Conservation (phyloP, 202 grass and related monocot genomes). For the Dendrocalamus latiflorus region DNA sequence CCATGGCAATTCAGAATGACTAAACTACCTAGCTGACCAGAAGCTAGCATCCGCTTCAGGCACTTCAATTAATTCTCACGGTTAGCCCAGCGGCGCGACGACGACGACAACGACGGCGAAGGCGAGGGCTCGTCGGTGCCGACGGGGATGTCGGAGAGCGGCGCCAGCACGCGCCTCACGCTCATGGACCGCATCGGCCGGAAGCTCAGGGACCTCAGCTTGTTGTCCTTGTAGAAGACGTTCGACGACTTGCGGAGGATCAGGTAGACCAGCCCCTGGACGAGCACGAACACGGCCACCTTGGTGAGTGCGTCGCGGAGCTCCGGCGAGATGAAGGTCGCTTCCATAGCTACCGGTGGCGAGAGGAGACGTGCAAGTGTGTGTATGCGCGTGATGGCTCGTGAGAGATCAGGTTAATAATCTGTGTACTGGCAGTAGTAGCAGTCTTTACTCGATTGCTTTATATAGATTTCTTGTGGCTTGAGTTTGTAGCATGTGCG, state of each 20-base stretch:
- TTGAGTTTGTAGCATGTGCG: background rate
- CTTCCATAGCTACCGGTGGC: slow-evolving; percentile 42
- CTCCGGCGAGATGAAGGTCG: slow-evolving; percentile 44
- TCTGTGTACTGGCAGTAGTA: background rate
- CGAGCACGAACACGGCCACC: slow-evolving; percentile 60
- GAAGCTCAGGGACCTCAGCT: slow-evolving; percentile 60
- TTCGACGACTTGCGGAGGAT: slow-evolving; percentile 77
- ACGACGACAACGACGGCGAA: background rate
- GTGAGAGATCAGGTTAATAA: background rate
- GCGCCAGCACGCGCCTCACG: slow-evolving; percentile 46
- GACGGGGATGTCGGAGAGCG: slow-evolving; percentile 67
- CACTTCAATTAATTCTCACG: slow-evolving; percentile 31
- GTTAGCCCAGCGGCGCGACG: slow-evolving; percentile 12
- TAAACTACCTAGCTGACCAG: background rate
- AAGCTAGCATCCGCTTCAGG: background rate
- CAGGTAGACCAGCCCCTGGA: slow-evolving; percentile 80
- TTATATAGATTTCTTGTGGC: background rate
- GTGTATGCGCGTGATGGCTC: background rate
- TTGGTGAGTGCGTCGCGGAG: slow-evolving; percentile 48
- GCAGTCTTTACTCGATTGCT: background rate
- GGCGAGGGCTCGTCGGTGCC: slow-evolving; percentile 30
- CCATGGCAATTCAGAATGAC: slow-evolving; percentile 15
- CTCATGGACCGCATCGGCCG: slow-evolving; percentile 59
- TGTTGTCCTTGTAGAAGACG: slow-evolving; percentile 53
- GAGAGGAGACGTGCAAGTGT: background rate